Base-by-base conservation (phyloP, 106 monocot genomes). In the Dendrobium chrysotoxum region DNA sequence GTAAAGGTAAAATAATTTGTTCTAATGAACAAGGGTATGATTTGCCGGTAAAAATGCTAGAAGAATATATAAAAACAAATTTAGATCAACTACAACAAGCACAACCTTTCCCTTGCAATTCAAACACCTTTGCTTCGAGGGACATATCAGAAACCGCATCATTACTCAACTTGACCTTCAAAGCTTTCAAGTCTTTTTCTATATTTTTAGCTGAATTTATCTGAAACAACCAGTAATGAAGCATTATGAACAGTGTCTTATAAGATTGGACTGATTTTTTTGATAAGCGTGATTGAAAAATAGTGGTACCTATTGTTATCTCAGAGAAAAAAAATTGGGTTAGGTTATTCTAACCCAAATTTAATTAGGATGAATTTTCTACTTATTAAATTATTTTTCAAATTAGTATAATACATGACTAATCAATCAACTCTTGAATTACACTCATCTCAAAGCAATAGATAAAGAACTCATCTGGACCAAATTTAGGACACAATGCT, bases 41-140 rank as follows among this genome's bases (percentile, higher is more conserved):
- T 71, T 71, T 75, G n/a, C 42, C 6, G 42, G 1, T 9, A 20
- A 75, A 75, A 41, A 20, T 8, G 21, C 74, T 75, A 15, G 20
- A 4, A 40, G 26, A 76, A 47, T 46, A 76, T 4, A 25, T 75
- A 46, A 76, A 35, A 47, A 74, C 41, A 74, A 41, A 1, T 1
- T 31, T 39, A 40, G 15, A 74, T 74, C 7, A 74, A 41, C 5
- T 74, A 74, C 7, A 40, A 30, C 6, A 74, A 76, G 28, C 5
- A 26, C n/a, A 76, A 95, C 95, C 90, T 95, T 89, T 92, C 57
- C 84, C 83, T 86, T 92, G 84, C 68, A 78, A 80, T 73, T 95
- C 95, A 80, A 72, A 44, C 47, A 91, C 40, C 41, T 91, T 85
- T 53, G 92, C 87, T 82, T 92, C 91, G 78, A 95, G 83, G 31